phyloP scores from a whole-genome alignment of 306 rosid genomes.

The Lotus japonicus region DNA sequence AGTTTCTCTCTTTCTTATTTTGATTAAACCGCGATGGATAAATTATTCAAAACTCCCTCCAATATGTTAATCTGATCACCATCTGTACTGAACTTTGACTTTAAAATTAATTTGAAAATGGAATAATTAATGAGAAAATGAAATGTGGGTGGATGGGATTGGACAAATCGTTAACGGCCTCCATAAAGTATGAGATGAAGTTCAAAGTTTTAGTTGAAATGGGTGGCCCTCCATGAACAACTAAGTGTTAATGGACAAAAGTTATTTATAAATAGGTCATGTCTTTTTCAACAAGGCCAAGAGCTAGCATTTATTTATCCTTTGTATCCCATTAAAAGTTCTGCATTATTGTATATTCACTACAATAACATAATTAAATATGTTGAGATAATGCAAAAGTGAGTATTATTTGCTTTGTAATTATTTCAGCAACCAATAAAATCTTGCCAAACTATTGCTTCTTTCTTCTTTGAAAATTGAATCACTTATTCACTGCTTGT shows the following conservation, averaged over 20 bases:
- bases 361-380: neutral
- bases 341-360: neutral
- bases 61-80: neutral
- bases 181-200: neutral
- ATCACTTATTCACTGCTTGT: neutral
- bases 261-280: neutral
- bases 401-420: conserved; percentile 15
- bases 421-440: conserved; percentile 16
- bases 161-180: neutral
- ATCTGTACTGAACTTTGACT: conserved; percentile 18
- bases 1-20: too few relatives aligned
- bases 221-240: conserved; percentile 16
- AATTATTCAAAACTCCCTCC: conserved; percentile 20
- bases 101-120: neutral
- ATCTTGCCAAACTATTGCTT: neutral
- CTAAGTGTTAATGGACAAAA: conserved; percentile 3
- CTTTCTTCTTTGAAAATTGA: neutral
- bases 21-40: neutral
- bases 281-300: conserved; percentile 27
- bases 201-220: conserved; percentile 6
- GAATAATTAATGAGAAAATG: neutral
- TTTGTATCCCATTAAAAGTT: conserved; percentile 3
- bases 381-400: conserved; percentile 7
- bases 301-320: neutral
- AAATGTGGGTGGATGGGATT: neutral